Base-by-base conservation (phyloP, 1,284 basidiomycete species). In the Fomitopsis pinicola region DNA sequence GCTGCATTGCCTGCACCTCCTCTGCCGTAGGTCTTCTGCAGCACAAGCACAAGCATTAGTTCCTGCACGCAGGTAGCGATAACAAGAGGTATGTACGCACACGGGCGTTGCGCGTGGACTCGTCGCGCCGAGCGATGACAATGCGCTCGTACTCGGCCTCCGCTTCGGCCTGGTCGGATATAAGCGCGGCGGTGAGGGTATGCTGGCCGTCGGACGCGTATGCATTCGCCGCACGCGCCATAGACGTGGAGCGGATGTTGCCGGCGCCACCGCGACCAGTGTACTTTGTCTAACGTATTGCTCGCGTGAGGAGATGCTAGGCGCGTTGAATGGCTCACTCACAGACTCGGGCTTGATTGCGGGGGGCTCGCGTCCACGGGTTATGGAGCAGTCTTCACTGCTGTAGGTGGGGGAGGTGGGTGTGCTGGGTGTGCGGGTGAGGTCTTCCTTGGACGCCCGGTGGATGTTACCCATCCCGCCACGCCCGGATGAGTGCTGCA, bases 221-320 rank as follows among this genome's bases (percentile, higher is more conserved):
- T 42, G 64, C 46, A 50, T 67, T 66, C 52, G 69, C 66, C 9
- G 61, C 33, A 40, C 78, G 74, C 52, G 86, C 84, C 46, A 84
- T 82, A 17, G 89, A 89, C 0, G 87, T 85, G 3, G 88, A 87
- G 55, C 87, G 85, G 44, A 92, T 84, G 75, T 94, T 93, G 46
- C 91, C 91, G n/a, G 82, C 82, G 28, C 91, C 91, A 38, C 91
- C 91, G 38, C 91, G 83, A 19, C 92, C 91, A 48, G 85, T 82
- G 44, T 87, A 87, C 64, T 77, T 79, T n/a, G 82, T 62, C 78
- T 88, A 62, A 8, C 35, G 35, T 36, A 12, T 36, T 22, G 22
- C 22, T 22, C 35, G 35, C 10, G 35, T 36, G 7, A 36, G 35
- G 6, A 12, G 35, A 36, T 6, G 35, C 35, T 1, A 12, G 7